Evolutionary conservation across 768 basidiomycete genomes (phyloP).

Genomic region (Paxillus ammoniavirescens): DNA sequence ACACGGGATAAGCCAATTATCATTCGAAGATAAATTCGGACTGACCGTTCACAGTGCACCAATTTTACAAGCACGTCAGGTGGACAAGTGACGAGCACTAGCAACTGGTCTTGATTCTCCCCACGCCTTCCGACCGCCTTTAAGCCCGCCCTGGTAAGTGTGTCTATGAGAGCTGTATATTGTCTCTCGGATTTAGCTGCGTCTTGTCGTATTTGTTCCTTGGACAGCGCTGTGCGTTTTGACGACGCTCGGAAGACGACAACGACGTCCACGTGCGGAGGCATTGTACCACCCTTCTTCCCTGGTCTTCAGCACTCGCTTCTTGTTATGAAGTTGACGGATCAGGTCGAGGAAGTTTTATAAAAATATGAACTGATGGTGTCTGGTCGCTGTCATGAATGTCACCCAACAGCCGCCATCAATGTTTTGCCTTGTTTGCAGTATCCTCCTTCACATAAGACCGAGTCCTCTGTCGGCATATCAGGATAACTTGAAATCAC

Average conservation of each 20-base stretch:
- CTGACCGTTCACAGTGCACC: conserved; percentile 73
- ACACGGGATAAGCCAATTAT: neutral
- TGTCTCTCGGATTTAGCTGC: conserved; percentile 65
- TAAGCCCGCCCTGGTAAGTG: conserved; percentile 61
- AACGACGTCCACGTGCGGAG: conserved; percentile 69
- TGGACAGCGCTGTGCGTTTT: conserved; percentile 42
- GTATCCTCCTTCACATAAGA: too few relatives aligned
- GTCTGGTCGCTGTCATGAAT: too few relatives aligned
- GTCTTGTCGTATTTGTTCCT: conserved; percentile 61
- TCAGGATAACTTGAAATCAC: too few relatives aligned
- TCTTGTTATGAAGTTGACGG: too few relatives aligned
- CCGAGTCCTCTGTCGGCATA: too few relatives aligned
- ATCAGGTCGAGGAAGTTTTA: too few relatives aligned
- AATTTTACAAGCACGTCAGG: conserved; percentile 59
- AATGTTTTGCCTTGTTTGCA: too few relatives aligned
- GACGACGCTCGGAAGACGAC: conserved; percentile 63
- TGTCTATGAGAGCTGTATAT: conserved; percentile 61
- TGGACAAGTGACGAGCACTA: conserved; percentile 76
- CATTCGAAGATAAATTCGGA: neutral
- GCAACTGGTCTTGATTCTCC: conserved; percentile 69
- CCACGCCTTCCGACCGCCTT: conserved; percentile 74
- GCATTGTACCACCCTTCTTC: conserved; percentile 26
- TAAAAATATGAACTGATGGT: too few relatives aligned
- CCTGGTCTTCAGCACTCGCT: neutral
- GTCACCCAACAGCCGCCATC: too few relatives aligned